phyloP scores from a whole-genome alignment of 1,284 basidiomycete genomes.

The Athelia psychrophila region DNA sequence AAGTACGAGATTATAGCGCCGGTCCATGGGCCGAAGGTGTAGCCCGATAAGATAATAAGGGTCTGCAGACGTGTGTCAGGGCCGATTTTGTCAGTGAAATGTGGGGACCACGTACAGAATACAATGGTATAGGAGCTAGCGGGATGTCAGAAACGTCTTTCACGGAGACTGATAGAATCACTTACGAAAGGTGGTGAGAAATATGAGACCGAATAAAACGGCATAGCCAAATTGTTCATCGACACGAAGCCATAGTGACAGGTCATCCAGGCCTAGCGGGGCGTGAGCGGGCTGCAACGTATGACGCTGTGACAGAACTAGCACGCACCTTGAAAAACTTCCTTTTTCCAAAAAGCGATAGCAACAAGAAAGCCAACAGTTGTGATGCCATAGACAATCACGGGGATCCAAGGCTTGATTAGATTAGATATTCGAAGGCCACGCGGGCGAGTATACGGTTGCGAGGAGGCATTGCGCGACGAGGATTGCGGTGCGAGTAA shows the following conservation, averaged over 20 bases:
- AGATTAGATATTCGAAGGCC: constrained; percentile 51
- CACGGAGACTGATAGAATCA: constrained; percentile 15
- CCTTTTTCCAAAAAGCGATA: constrained; percentile 69
- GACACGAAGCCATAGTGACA: constrained; percentile 69
- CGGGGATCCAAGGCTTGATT: constrained; percentile 68
- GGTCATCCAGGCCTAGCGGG: constrained; percentile 60
- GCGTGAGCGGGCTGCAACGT: constrained; percentile 4
- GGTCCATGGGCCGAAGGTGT: constrained; percentile 79
- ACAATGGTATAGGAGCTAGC: constrained; percentile 8
- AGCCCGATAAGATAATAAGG: constrained; percentile 83
- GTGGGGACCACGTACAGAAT: constrained; percentile 36
- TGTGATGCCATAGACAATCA: constrained; percentile 66
- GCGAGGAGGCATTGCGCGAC: too few relatives aligned
- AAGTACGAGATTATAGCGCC: constrained; percentile 82
- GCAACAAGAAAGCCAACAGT: constrained; percentile 68
- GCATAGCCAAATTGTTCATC: constrained; percentile 68
- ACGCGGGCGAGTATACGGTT: constrained; percentile 44
- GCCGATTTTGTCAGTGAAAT: constrained; percentile 55
- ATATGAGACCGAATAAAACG: constrained; percentile 74
- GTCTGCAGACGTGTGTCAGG: constrained; percentile 32
- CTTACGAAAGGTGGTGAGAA: constrained; percentile 82
- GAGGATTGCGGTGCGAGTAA: constrained; percentile 7
- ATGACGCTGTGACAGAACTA: constrained; percentile 4
- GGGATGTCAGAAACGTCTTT: constrained; percentile 6
- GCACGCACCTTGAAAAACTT: constrained; percentile 67